These are phyloP conservation scores for Megacollybia platyphylla DNA, from an alignment of 1,284 basidiomycete species.

Conservation along the genomic window DNA sequence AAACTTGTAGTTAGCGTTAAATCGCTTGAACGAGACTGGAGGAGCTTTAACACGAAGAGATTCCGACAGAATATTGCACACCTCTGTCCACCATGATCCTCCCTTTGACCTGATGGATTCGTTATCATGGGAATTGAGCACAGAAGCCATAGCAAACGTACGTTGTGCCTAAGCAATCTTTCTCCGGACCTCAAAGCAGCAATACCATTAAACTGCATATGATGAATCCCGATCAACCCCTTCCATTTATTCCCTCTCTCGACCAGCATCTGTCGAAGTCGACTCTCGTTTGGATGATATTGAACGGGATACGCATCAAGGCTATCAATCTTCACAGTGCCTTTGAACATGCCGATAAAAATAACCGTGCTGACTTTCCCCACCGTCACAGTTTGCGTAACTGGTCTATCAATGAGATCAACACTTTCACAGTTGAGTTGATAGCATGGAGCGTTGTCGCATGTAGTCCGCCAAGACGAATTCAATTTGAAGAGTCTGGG, in stretches of 20 bases:
- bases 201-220: slow-evolving; percentile 39
- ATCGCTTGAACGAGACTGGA: slow-evolving; percentile 29
- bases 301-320: slow-evolving; percentile 38
- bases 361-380: slow-evolving; percentile 28
- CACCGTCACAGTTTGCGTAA: slow-evolving; percentile 18
- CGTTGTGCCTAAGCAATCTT: slow-evolving; percentile 29
- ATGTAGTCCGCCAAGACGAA: slow-evolving; percentile 20
- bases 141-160: slow-evolving; percentile 12
- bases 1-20: slow-evolving; percentile 34
- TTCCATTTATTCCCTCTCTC: slow-evolving; percentile 40
- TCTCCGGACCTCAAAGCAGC: slow-evolving; percentile 23
- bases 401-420: slow-evolving; percentile 27
- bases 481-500: slow-evolving; percentile 32
- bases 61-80: slow-evolving; percentile 10
- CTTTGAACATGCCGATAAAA: slow-evolving; percentile 26
- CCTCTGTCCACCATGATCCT: slow-evolving; percentile 46
- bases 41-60: slow-evolving; percentile 1
- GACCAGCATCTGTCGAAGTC: slow-evolving; percentile 22
- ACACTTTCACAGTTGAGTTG: slow-evolving; percentile 32
- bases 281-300: slow-evolving; percentile 27
- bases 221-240: slow-evolving; percentile 33
- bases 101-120: slow-evolving; percentile 20
- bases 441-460: slow-evolving; percentile 19
- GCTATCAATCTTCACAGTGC: slow-evolving; percentile 31
- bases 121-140: slow-evolving; percentile 2